Percentiles rank a stretch among this genome's conserved stretches.
phyloP scores from a whole-genome alignment of 2,329 filamentous ascomycete genomes.

The Aureobasidium sp. region DNA sequence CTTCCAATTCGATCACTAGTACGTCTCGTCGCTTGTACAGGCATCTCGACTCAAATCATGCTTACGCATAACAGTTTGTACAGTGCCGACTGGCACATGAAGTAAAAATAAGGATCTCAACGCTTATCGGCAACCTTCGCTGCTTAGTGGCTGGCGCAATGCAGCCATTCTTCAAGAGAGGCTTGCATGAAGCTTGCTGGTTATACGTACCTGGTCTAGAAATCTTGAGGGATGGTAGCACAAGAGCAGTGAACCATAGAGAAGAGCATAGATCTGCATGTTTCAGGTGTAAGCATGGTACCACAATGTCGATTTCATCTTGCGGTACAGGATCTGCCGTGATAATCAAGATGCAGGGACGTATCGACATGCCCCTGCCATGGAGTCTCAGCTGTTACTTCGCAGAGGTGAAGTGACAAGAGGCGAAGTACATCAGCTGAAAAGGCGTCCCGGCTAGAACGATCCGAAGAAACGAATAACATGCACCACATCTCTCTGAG shows the following conservation, averaged over 20 bases:
- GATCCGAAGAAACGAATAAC: neutral
- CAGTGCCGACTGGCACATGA: neutral
- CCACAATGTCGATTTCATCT: neutral
- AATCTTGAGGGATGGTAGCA: neutral
- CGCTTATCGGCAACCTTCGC: neutral
- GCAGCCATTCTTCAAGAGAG: neutral
- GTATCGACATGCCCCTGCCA: neutral
- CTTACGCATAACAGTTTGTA: neutral
- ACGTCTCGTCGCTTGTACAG: neutral
- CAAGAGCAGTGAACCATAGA: neutral
- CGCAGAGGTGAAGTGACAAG: neutral
- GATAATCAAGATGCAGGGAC: neutral
- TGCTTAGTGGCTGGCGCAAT: neutral
- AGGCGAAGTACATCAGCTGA: neutral
- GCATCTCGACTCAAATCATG: neutral
- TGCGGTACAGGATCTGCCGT: neutral
- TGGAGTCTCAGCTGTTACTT: neutral
- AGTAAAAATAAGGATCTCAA: neutral
- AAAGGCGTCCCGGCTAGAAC: neutral
- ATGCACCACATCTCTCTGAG: neutral
- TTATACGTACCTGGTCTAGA: neutral
- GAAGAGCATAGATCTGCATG: neutral
- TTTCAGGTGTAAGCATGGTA: neutral
- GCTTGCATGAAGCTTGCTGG: neutral
- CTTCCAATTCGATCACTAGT: neutral